Evolutionary conservation across 495 filamentous ascomycete genomes (phyloP).

Genomic region (Tuber brumale): DNA sequence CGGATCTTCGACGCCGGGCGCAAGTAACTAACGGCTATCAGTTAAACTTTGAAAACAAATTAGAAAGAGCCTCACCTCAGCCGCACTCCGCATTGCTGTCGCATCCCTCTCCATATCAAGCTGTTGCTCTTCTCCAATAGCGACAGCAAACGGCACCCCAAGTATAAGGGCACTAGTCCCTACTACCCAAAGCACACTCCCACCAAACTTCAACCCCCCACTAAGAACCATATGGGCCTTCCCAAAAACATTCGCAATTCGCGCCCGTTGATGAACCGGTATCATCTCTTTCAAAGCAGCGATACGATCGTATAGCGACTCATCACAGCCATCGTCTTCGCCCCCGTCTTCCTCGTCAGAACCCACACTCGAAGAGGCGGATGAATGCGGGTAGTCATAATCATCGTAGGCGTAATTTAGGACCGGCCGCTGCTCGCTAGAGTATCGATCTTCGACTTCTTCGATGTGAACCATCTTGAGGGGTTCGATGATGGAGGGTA

Average conservation of each 20-base stretch:
- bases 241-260: constrained; percentile 55
- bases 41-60: background rate
- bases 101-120: constrained; percentile 95
- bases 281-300: constrained; percentile 86
- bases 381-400: constrained; percentile 80
- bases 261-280: constrained; percentile 70
- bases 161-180: constrained; percentile 80
- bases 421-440: constrained; percentile 62
- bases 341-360: constrained; percentile 50
- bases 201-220: constrained; percentile 59
- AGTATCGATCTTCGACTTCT: constrained; percentile 94
- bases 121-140: constrained; percentile 91
- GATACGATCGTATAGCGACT: constrained; percentile 71
- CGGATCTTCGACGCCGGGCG: constrained; percentile 16
- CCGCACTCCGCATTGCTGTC: constrained; percentile 55
- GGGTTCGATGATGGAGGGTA: background rate
- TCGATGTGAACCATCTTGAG: constrained; percentile 84
- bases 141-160: constrained; percentile 86
- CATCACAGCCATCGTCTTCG: constrained; percentile 47
- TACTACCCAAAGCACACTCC: constrained; percentile 80
- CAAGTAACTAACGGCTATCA: constrained; percentile 25
- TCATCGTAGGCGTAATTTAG: constrained; percentile 66
- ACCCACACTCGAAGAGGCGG: constrained; percentile 66
- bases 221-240: constrained; percentile 55
- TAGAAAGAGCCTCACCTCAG: constrained; percentile 16